Conservation (phyloP, 768 basidiomycete species). For the Coprinopsis strossmayeri region DNA sequence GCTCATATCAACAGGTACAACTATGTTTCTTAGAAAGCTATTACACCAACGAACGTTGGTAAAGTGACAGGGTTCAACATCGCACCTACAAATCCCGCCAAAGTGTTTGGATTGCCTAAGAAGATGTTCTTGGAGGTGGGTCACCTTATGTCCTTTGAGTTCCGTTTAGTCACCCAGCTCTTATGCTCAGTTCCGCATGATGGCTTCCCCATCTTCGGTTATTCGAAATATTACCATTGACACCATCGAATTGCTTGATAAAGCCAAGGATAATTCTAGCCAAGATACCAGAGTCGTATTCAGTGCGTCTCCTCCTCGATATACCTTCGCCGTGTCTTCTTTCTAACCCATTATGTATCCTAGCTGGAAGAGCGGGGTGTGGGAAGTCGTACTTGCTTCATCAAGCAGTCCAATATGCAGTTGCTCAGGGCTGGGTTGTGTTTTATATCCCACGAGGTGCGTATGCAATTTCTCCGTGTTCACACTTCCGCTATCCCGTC, state of each 20-base stretch:
- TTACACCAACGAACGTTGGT: slow-evolving; percentile 31
- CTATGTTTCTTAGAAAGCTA: slow-evolving; percentile 5
- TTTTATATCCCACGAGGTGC: slow-evolving; percentile 78
- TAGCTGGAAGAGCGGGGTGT: slow-evolving; percentile 70
- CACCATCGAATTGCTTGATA: slow-evolving; percentile 44
- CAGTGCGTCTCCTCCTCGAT: slow-evolving; percentile 38
- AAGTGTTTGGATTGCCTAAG: slow-evolving; percentile 66
- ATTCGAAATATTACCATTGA: slow-evolving; percentile 63
- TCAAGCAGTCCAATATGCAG: slow-evolving; percentile 68
- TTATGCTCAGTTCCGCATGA: slow-evolving; percentile 50
- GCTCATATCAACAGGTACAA: not conserved
- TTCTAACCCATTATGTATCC: slow-evolving; percentile 12
- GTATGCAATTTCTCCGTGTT: slow-evolving; percentile 14
- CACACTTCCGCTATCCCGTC: too few species aligned
- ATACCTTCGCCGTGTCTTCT: slow-evolving; percentile 3
- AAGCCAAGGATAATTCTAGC: slow-evolving; percentile 44
- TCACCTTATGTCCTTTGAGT: slow-evolving; percentile 2
- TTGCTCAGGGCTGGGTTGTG: slow-evolving; percentile 67
- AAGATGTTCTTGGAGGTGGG: slow-evolving; percentile 66
- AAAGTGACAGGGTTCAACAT: slow-evolving; percentile 39
- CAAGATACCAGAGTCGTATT: slow-evolving; percentile 50
- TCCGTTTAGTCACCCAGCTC: not conserved
- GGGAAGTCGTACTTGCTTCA: slow-evolving; percentile 80
- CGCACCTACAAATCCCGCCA: slow-evolving; percentile 42
- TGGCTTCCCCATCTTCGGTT: slow-evolving; percentile 67